phyloP scores from a whole-genome alignment of 805 yeast species.

The Teunomyces atbi region DNA sequence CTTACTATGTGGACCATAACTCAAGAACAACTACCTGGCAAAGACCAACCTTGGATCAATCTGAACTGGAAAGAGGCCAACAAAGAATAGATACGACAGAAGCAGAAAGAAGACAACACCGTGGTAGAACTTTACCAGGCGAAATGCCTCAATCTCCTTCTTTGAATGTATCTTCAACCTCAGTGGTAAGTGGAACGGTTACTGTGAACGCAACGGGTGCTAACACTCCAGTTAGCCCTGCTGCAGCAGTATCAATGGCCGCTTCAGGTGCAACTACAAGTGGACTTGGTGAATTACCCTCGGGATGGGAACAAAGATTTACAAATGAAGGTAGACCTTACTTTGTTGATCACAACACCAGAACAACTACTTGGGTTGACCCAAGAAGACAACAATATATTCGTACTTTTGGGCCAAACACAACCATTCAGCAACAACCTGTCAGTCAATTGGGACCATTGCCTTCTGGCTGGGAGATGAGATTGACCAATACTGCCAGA shows the following conservation, averaged over 20 bases:
- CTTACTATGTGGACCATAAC: conserved; percentile 97
- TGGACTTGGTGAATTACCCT: conserved; percentile 94
- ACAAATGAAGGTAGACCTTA: conserved; percentile 98
- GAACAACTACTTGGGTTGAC: conserved; percentile 99
- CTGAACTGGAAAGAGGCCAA: conserved; percentile 66
- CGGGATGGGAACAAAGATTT: conserved; percentile 98
- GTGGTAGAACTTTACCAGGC: conserved; percentile 86
- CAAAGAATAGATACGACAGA: conserved; percentile 72
- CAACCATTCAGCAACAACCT: conserved; percentile 96
- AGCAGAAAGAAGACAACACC: conserved; percentile 86
- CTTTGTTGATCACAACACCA: conserved; percentile 98
- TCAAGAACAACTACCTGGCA: conserved; percentile 99
- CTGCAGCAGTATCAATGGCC: conserved; percentile 66
- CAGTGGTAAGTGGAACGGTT: conserved; percentile 27
- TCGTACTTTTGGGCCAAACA: conserved; percentile 86
- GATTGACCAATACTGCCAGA: conserved; percentile 96
- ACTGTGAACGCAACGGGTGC: conserved; percentile 42
- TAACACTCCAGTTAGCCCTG: conserved; percentile 57
- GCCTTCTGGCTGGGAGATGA: conserved; percentile 99
- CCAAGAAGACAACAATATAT: conserved; percentile 99
- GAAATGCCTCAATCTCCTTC: conserved; percentile 36
- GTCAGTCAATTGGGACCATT: conserved; percentile 96
- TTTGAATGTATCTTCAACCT: conserved; percentile 36
- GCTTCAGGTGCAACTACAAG: conserved; percentile 88
- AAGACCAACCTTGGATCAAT: conserved; percentile 82